Percentiles rank a stretch among this genome's conserved stretches.
These are phyloP conservation scores for Diaporthe citri DNA, from an alignment of 2,329 filamentous ascomycete species.

Conservation along the genomic window DNA sequence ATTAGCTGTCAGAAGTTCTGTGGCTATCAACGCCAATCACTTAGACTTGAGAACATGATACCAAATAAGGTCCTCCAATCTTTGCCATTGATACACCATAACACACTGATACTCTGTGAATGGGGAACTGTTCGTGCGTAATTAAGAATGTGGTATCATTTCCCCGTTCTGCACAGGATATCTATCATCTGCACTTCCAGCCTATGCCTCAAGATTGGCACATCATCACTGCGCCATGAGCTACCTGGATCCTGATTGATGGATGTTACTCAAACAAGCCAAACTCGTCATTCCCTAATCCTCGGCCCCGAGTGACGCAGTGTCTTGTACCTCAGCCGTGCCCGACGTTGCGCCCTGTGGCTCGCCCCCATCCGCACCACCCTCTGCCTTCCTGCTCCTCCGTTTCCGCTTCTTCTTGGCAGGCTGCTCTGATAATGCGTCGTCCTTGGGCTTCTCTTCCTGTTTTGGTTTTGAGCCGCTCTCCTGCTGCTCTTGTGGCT, in stretches of 20 bases:
- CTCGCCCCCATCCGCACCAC: slow-evolving; percentile 19
- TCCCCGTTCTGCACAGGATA: neutral
- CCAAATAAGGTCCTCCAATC: neutral
- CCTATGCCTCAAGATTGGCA: neutral
- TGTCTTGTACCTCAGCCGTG: slow-evolving; percentile 42
- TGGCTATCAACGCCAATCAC: neutral
- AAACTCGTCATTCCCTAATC: neutral
- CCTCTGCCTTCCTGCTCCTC: slow-evolving; percentile 48
- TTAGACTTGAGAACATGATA: neutral
- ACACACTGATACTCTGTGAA: neutral
- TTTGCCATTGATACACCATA: neutral
- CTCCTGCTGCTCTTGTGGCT: slow-evolving; percentile 37
- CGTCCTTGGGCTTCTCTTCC: slow-evolving; percentile 39
- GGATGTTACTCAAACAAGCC: neutral
- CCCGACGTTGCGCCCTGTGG: slow-evolving; percentile 42
- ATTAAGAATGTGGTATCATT: slow-evolving; percentile 17
- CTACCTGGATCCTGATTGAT: neutral
- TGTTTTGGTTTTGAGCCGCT: slow-evolving; percentile 23
- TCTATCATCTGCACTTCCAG: neutral
- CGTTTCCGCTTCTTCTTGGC: slow-evolving; percentile 54
- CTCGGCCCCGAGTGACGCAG: slow-evolving; percentile 15
- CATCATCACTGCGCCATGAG: neutral
- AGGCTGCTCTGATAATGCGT: slow-evolving; percentile 43
- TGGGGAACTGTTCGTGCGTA: neutral
- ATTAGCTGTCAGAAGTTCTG: slow-evolving; percentile 5